Evolutionary conservation across 1,139 yeast genomes (phyloP).

Genomic region (Pneumocystis jirovecii): DNA sequence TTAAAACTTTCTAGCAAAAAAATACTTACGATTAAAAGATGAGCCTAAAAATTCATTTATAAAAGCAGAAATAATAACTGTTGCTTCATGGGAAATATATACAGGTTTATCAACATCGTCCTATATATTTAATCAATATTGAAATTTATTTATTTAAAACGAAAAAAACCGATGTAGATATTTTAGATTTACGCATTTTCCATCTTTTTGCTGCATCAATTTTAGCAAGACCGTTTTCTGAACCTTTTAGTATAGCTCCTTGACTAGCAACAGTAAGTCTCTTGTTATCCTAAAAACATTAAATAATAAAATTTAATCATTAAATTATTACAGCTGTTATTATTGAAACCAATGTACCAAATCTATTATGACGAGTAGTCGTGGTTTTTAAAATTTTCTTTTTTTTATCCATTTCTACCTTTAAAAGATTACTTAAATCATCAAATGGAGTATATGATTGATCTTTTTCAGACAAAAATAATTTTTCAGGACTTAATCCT

Average conservation of each 20-base stretch:
- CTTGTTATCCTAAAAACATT: conserved; percentile 27
- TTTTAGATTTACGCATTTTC: conserved; percentile 25
- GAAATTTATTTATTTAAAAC: background rate
- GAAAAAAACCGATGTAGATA: background rate
- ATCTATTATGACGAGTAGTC: conserved; percentile 63
- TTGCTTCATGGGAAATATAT: conserved; percentile 25
- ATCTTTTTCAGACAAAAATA: conserved; percentile 15
- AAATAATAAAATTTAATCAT: background rate
- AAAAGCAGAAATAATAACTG: conserved; percentile 31
- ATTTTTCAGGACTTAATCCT: conserved; percentile 34
- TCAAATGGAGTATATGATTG: conserved; percentile 4
- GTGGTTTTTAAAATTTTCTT: conserved; percentile 19
- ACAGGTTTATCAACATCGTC: conserved; percentile 18
- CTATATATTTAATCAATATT: conserved; percentile 1
- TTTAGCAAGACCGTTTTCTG: conserved; percentile 37
- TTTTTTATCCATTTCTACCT: conserved; percentile 43
- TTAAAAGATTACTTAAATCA: conserved; percentile 38
- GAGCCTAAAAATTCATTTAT: conserved; percentile 52
- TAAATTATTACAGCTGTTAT: conserved; percentile 28
- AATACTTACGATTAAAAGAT: conserved; percentile 41
- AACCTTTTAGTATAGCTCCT: conserved; percentile 36
- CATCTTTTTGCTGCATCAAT: conserved; percentile 57
- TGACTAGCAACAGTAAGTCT: conserved; percentile 67
- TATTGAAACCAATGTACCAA: conserved; percentile 71
- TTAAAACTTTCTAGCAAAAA: background rate